Evolutionary conservation across 345 rosid species (phyloP).

Genomic region (Salix arbutifolia): DNA sequence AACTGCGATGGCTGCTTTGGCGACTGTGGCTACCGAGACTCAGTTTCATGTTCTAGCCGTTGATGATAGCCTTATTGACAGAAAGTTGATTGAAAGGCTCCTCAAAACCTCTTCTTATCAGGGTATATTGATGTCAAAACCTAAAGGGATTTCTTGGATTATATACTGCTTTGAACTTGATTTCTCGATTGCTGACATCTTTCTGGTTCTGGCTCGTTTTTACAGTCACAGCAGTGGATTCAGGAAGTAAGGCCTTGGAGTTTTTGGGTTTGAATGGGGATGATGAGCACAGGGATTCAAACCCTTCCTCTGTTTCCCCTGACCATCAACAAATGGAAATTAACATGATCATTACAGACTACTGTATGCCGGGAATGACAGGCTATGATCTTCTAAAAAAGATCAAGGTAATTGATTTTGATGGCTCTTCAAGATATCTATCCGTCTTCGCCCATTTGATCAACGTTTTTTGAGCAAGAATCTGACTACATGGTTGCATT

Average conservation of each 20-base stretch:
- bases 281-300: constrained; percentile 26
- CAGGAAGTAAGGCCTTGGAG: constrained; percentile 84
- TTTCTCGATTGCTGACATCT: background rate
- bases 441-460: background rate
- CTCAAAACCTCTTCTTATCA: constrained; percentile 86
- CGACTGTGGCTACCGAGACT: constrained; percentile 30
- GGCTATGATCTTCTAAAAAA: constrained; percentile 88
- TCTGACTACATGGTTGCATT: background rate
- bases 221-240: constrained; percentile 86
- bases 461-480: background rate
- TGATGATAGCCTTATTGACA: constrained; percentile 74
- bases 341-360: constrained; percentile 84
- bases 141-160: background rate
- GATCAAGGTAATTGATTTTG: constrained; percentile 50
- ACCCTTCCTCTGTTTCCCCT: constrained; percentile 32
- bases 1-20: background rate
- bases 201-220: background rate
- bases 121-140: constrained; percentile 27
- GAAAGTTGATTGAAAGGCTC: constrained; percentile 82
- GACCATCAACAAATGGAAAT: constrained; percentile 40
- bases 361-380: constrained; percentile 97
- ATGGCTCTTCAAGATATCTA: background rate
- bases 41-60: constrained; percentile 93
- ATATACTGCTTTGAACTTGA: background rate
- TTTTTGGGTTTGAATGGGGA: constrained; percentile 55